Conservation (phyloP, 495 filamentous ascomycete genomes). For the Ramalina intermedia region DNA sequence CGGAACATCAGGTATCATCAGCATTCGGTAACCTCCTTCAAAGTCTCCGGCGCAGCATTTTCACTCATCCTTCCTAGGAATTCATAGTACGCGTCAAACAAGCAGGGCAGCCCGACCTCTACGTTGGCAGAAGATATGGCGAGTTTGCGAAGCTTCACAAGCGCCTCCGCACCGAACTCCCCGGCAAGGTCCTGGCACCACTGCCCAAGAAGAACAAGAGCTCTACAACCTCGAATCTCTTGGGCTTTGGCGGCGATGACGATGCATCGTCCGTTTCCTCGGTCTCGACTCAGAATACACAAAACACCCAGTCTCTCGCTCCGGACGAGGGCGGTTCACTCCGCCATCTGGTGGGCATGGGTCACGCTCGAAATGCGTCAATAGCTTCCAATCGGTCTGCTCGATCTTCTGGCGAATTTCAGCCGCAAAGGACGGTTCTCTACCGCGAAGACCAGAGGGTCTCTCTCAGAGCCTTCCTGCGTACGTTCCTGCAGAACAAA, state of each 20-base stretch:
- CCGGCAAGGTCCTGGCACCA: conserved; percentile 76
- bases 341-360: conserved; percentile 19
- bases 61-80: conserved; percentile 39
- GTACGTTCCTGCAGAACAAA: conserved; percentile 68
- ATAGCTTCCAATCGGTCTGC: conserved; percentile 30
- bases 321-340: conserved; percentile 28
- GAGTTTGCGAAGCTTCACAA: conserved; percentile 74
- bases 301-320: conserved; percentile 3
- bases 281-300: conserved; percentile 43
- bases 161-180: conserved; percentile 66
- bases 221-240: conserved; percentile 43
- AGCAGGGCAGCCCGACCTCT: conserved; percentile 52
- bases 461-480: conserved; percentile 77
- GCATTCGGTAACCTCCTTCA: conserved; percentile 64
- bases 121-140: conserved; percentile 74
- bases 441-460: conserved; percentile 86
- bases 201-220: conserved; percentile 83
- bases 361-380: conserved; percentile 26
- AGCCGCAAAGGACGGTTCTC: conserved; percentile 37
- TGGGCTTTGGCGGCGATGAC: conserved; percentile 35
- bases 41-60: not conserved
- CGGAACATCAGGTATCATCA: conserved; percentile 80
- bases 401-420: conserved; percentile 33
- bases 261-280: conserved; percentile 69
- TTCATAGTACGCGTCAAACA: conserved; percentile 76